Base-by-base conservation (phyloP, 2,329 filamentous ascomycete species). In the Chlorencoelia australis region DNA sequence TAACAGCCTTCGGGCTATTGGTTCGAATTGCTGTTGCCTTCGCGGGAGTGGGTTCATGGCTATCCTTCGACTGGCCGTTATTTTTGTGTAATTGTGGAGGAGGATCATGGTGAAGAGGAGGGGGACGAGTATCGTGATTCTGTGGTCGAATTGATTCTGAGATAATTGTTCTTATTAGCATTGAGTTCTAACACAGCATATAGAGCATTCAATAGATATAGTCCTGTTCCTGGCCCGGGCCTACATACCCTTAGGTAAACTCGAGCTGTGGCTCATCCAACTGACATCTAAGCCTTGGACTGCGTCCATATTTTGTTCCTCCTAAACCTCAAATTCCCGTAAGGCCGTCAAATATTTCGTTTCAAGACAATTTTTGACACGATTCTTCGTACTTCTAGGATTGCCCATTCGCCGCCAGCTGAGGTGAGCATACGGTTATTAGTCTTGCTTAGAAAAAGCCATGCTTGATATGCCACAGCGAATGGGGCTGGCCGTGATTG, bases 221-320 rank as follows among this genome's bases (percentile, higher is more conserved):
- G n/a, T n/a, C n/a, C n/a, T n/a, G n/a, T n/a, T n/a, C n/a, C n/a
- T n/a, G n/a, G n/a, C n/a, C n/a, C n/a, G n/a, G n/a, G n/a, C n/a
- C n/a, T n/a, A n/a, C n/a, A n/a, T n/a, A n/a, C n/a, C n/a, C n/a
- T n/a, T n/a, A n/a, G n/a, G n/a, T n/a, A n/a, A n/a, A n/a, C 31
- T 39, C 24, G 45, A 38, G 30, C 43, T 50, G 18, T 53, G 48
- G 48, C 41, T 54, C 50, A 58, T 54, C 54, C 54, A 58, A 22
- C 49, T 53, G 25, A 56, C 47, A 42, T 57, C 54, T 14, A 58
- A 51, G 10, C 53, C 54, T 35, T 54, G 53, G 33, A 55, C 43
- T 32, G 43, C 50, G 44, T 58, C 54, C 55, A 58, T 58, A 25
- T 35, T 10, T n/a, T 33, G 19, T 9, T n/a, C 19, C n/a, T n/a